Conservation (phyloP, 2,329 filamentous ascomycete species). For the Venturia asperata region DNA sequence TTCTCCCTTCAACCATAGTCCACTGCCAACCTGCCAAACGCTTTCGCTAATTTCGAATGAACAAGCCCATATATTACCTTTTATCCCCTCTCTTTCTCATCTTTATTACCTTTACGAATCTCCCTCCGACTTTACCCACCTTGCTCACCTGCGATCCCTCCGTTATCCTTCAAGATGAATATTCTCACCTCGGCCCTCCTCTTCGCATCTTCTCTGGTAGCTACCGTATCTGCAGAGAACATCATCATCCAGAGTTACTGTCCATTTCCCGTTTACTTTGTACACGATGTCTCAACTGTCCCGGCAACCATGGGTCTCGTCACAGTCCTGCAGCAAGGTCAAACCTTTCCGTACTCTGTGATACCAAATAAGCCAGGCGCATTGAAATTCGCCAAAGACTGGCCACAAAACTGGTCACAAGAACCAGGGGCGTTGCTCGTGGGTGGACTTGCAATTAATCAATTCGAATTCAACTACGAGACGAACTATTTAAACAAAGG, state of each 20-base stretch:
- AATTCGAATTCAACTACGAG: constrained; percentile 2
- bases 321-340: neutral
- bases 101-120: no score
- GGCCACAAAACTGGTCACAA: neutral
- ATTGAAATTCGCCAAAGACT: neutral
- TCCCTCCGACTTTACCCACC: no score
- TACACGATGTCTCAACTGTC: neutral
- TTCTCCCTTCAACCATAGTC: no score
- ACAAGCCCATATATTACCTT: no score
- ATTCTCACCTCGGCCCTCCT: neutral
- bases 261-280: neutral
- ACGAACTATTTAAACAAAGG: neutral
- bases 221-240: neutral
- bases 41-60: no score
- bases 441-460: neutral
- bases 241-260: neutral
- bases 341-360: neutral
- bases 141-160: neutral
- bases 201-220: neutral
- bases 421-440: neutral
- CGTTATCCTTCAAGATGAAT: neutral
- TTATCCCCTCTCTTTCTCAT: no score
- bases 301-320: neutral
- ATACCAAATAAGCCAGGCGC: neutral
- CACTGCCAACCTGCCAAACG: no score